Percentiles rank a stretch among this genome's conserved stretches.
These are phyloP conservation scores for Neohortaea acidophila DNA, from an alignment of 495 filamentous ascomycete genomes.

Conservation along the genomic window DNA sequence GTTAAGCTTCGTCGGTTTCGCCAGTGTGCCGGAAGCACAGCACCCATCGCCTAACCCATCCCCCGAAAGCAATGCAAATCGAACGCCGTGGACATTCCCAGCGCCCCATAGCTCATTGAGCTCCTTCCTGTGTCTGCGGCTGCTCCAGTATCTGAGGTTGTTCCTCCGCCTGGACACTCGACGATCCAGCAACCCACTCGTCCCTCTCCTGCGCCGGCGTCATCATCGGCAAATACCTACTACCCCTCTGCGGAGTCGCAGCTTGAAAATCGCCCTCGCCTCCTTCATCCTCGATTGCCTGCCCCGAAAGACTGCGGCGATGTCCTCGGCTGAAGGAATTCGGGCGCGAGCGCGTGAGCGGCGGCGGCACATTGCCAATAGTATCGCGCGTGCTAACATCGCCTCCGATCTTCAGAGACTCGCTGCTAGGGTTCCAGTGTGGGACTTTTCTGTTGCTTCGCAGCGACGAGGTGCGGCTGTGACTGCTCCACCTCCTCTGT, in stretches of 20 bases:
- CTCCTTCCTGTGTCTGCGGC: no score
- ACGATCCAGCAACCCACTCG: no score
- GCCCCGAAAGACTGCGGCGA: background rate
- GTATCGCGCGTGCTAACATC: constrained; percentile 16
- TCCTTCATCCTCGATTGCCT: constrained; percentile 2
- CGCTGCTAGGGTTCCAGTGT: constrained; percentile 4
- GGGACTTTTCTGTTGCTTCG: background rate
- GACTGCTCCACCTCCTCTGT: background rate
- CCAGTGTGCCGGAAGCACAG: no score
- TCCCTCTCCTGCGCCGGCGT: constrained; percentile 15
- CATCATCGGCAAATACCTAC: constrained; percentile 3
- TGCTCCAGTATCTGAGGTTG: no score
- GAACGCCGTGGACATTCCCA: no score
- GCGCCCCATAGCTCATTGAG: no score
- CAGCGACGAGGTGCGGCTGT: background rate
- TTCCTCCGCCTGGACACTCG: no score
- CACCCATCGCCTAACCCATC: no score
- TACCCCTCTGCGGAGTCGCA: background rate
- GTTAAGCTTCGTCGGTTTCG: no score
- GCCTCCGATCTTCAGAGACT: constrained; percentile 8
- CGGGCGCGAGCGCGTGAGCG: constrained; percentile 8
- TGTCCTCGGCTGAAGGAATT: constrained; percentile 6
- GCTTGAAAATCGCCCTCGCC: constrained; percentile 2
- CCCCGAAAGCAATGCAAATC: no score
- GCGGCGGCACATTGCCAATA: constrained; percentile 14